These are phyloP conservation scores for Ambrosiella xylebori DNA, from an alignment of 2,329 filamentous ascomycete species.

Conservation along the genomic window DNA sequence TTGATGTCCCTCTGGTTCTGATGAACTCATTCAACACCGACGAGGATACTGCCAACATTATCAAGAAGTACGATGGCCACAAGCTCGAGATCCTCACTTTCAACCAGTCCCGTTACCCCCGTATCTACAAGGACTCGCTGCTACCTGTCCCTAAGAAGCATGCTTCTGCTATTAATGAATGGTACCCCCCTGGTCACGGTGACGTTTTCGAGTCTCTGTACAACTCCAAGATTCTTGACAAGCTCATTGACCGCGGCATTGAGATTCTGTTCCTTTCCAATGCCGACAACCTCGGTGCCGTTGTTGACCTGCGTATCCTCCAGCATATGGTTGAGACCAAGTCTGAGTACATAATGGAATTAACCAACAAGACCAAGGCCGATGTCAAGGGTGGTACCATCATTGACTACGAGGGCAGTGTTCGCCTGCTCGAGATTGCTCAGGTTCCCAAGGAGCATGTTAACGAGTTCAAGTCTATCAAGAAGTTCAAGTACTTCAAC, in stretches of 20 bases:
- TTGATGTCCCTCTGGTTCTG: constrained; percentile 94
- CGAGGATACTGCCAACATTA: constrained; percentile 92
- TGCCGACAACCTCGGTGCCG: constrained; percentile 93
- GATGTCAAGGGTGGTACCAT: constrained; percentile 99
- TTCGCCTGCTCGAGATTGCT: constrained; percentile 92
- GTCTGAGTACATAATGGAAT: constrained; percentile 98
- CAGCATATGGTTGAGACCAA: constrained; percentile 99
- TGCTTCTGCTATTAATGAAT: constrained; percentile 79
- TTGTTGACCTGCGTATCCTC: constrained; percentile 92
- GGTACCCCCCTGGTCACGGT: constrained; percentile 98
- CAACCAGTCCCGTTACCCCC: constrained; percentile 97
- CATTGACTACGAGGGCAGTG: constrained; percentile 95
- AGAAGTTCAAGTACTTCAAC: constrained; percentile 99
- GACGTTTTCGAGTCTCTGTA: constrained; percentile 99
- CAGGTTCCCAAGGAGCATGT: constrained; percentile 99
- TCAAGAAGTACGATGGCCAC: constrained; percentile 99
- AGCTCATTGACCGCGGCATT: constrained; percentile 85
- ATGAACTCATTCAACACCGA: constrained; percentile 99
- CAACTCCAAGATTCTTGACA: constrained; percentile 95
- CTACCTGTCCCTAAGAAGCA: constrained; percentile 84
- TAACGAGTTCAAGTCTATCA: constrained; percentile 99
- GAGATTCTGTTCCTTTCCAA: constrained; percentile 99
- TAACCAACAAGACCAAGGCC: constrained; percentile 99
- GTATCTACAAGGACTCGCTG: constrained; percentile 95
- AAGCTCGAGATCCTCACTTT: constrained; percentile 99